Base-by-base conservation (phyloP, 176 grass and related monocot genomes). In the Triticum timopheevii region DNA sequence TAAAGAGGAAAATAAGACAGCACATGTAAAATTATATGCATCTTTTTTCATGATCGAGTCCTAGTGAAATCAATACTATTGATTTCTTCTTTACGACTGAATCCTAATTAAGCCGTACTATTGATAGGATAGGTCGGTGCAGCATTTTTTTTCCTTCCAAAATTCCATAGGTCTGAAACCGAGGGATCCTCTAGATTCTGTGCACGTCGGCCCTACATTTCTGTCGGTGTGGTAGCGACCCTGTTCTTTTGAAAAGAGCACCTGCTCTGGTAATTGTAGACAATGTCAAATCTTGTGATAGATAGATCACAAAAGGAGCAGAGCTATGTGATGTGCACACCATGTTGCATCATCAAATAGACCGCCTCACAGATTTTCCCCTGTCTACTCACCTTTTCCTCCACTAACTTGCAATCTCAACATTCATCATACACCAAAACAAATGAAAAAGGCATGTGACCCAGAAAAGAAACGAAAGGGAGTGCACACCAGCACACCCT, bases 381-480 rank as follows among this genome's bases (percentile, higher is more conserved):
- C 25, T 27, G 27, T 34, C 54, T 2, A 31, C 35, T 82, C 61
- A 45, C 22, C 35, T 78, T 82, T 68, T 54, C 61, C 28, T 44
- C 30, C 33, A 16, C 49, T 62, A 69, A 69, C 71, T 42, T 79
- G 56, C 69, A 73, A 23, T 80, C 17, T 56, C 59, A 68, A 59
- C 44, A 91, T 49, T 87, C 39, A 80, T 87, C 76, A 80, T 79
- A 31, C 47, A 80, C 89, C 61, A 84, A 71, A 80, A 45, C 49
- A 59, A 22, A 9, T 17, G 7, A 74, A 87, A 75, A 77, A 24
- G 74, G 44, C 59, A 80, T 49, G 81, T 45, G 61, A 62, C 81
- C 54, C 66, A 61, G 59, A 87, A 77, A 87, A 87, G 66, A 69
- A 23, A n/a, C 24, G 90, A 91, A 85, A 85, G 82, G 47, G 86